phyloP scores from a whole-genome alignment of 305 asterid species.

The Caryopteris hybrid region DNA sequence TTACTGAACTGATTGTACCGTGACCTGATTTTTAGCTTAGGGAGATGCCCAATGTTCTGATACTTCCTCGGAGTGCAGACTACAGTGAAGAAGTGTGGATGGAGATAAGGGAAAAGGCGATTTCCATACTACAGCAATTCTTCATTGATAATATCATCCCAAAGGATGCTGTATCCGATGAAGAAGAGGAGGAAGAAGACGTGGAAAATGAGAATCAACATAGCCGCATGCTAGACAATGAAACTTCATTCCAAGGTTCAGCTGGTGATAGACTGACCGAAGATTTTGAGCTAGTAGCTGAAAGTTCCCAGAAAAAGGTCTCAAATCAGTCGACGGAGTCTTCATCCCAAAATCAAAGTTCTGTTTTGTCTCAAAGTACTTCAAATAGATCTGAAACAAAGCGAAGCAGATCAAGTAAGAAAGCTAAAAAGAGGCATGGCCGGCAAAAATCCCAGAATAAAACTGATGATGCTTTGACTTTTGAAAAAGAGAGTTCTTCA shows the following conservation, averaged over 20 bases:
- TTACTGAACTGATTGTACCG: slow-evolving; percentile 11
- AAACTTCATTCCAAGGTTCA: slow-evolving; percentile 56
- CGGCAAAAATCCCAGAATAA: slow-evolving; percentile 85
- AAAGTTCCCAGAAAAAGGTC: slow-evolving; percentile 69
- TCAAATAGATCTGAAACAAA: slow-evolving; percentile 69
- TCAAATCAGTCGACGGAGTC: slow-evolving; percentile 48
- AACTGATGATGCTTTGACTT: slow-evolving; percentile 56
- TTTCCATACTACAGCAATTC: slow-evolving; percentile 74
- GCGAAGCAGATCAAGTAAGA: slow-evolving; percentile 91
- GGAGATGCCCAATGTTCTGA: slow-evolving; percentile 99
- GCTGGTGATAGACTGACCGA: slow-evolving; percentile 45
- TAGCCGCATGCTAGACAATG: slow-evolving; percentile 38
- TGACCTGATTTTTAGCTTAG: slow-evolving; percentile 55
- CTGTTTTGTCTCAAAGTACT: slow-evolving; percentile 52
- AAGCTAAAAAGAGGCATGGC: slow-evolving; percentile 90
- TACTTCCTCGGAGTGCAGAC: slow-evolving; percentile 99
- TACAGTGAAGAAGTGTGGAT: slow-evolving; percentile 99
- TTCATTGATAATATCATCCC: slow-evolving; percentile 75
- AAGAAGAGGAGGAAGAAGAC: slow-evolving; percentile 67
- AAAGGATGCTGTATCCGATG: slow-evolving; percentile 74
- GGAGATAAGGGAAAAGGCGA: slow-evolving; percentile 94
- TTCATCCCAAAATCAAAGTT: slow-evolving; percentile 59
- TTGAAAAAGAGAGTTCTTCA: slow-evolving; percentile 73
- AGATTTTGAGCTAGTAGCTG: slow-evolving; percentile 48
- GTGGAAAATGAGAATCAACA: slow-evolving; percentile 47